A percentile compares a stretch with the other conserved stretches of the same genome.
These are phyloP conservation scores for Phytophthora hybrid DNA, from an alignment of 352 stramenopile species.

Conservation along the genomic window DNA sequence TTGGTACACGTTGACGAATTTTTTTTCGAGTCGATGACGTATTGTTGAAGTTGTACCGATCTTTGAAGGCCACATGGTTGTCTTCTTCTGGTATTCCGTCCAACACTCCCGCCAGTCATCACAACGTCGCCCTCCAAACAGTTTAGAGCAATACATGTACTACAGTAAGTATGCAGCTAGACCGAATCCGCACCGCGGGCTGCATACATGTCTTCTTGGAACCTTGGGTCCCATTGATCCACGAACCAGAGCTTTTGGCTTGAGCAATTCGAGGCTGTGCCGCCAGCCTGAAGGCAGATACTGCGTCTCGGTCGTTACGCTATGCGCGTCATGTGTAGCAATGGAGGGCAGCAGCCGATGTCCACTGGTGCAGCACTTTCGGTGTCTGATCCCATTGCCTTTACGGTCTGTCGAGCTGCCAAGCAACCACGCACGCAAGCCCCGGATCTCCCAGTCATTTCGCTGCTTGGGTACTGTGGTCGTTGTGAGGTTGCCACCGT, in stretches of 20 bases:
- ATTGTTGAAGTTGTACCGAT: conserved; percentile 30
- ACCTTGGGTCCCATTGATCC: too few relatives aligned
- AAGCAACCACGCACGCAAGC: conserved; percentile 25
- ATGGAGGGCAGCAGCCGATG: conserved; percentile 5
- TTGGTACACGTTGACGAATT: not conserved
- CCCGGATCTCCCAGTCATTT: conserved; percentile 28
- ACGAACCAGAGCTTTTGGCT: not conserved
- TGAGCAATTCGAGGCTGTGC: not conserved
- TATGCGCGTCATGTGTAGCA: conserved; percentile 31
- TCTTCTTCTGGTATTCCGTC: conserved; percentile 1
- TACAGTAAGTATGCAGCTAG: not conserved
- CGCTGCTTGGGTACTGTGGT: conserved; percentile 16
- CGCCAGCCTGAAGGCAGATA: not conserved
- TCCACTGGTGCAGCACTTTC: conserved; percentile 14
- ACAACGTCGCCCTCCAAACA: not conserved
- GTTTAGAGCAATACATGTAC: not conserved
- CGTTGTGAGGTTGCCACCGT: conserved; percentile 8
- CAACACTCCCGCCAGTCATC: conserved; percentile 2
- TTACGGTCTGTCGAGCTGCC: conserved; percentile 14
- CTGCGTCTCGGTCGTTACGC: conserved; percentile 9
- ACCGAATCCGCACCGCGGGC: conserved; percentile 4
- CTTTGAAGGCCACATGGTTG: conserved; percentile 14
- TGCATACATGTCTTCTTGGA: not conserved
- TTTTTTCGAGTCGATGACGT: conserved; percentile 9
- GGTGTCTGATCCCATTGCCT: conserved; percentile 15